Percentiles rank a stretch among this genome's conserved stretches.
Conservation (phyloP, 2,329 filamentous ascomycete genomes). For the Aureobasidium musti region DNA sequence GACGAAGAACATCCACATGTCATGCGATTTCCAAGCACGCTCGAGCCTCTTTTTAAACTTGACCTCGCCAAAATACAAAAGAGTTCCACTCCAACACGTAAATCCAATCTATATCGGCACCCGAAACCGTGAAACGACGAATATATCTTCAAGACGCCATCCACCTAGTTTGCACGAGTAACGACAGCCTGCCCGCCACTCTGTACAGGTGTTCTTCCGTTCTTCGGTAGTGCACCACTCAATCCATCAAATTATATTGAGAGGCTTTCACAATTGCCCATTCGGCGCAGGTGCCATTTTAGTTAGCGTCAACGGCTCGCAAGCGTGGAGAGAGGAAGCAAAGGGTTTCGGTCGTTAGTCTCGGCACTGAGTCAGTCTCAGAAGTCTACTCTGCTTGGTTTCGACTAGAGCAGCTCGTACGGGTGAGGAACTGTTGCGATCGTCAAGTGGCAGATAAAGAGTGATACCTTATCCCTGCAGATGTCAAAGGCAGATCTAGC, state of each 20-base stretch:
- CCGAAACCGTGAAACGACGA: conserved; percentile 13
- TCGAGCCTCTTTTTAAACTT: conserved; percentile 19
- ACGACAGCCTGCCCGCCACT: not conserved
- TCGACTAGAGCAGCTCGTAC: conserved; percentile 1
- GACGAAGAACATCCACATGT: conserved; percentile 19
- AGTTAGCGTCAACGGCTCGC: conserved; percentile 27
- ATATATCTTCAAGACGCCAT: conserved; percentile 16
- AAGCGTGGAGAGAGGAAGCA: conserved; percentile 23
- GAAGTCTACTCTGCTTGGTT: conserved; percentile 13
- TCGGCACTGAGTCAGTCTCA: conserved; percentile 24
- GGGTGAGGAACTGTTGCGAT: not conserved
- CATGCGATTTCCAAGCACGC: conserved; percentile 16
- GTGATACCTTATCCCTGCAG: not conserved
- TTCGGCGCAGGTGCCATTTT: conserved; percentile 18
- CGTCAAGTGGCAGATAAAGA: not conserved
- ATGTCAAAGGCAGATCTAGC: conserved; percentile 6
- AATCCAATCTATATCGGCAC: conserved; percentile 5
- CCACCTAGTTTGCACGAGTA: not conserved
- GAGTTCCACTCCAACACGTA: not conserved
- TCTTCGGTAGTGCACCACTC: conserved; percentile 5
- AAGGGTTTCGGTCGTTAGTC: conserved; percentile 24
- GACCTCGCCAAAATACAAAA: conserved; percentile 21
- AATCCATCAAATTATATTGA: conserved; percentile 20
- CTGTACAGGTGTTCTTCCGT: conserved; percentile 20
- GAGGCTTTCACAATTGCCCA: conserved; percentile 24